Evolutionary conservation across 2,329 filamentous ascomycete species (phyloP), one percentile per base, ranked within the genome.

Genomic region (Penicillium verrucosum): DNA sequence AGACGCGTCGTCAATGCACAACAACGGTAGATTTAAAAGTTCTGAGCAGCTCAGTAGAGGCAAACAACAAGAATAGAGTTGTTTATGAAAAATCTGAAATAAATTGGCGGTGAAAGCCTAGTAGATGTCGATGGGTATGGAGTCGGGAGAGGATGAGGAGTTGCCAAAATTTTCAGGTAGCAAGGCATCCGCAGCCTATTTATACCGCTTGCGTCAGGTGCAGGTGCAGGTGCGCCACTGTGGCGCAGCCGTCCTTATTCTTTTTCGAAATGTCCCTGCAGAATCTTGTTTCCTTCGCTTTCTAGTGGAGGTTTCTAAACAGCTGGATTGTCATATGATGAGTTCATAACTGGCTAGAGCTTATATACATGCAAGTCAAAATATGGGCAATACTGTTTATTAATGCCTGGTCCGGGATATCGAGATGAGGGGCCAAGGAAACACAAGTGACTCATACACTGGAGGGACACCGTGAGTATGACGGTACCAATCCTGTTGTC

Each of bases 161-260:
- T 52, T 68, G 63, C 67, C 64, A 64, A 66, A 51, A 60, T 66
- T 68, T 59, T 60, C 60, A 62, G 61, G 67, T 65, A 60, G 61
- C 62, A 67, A 70, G 64, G 65, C 65, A 67, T 51, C 65, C 52
- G 62, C 51, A 51, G 38, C 30, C 42, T 53, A 48, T 53, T 57
- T 57, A 57, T 57, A 54, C 54, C 29, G 42, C 18, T 41, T 52
- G 16, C 48, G 41, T 52, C 29, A 40, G 40, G 50, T 41, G 40
- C 34, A 40, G 40, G 50, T 41, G 40, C 34, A 32, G 40, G 16
- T 41, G 43, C 60, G 60, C 60, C 60, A 62, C 60, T 23, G 60
- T 62, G 60, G 60, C 60, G 60, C 59, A 59, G 56, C 4, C 14
- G 37, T 27, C 27, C 49, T 52, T 56, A 43, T 44, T 51, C 38